Conservation (phyloP, 2,329 filamentous ascomycete species). For the Hymenoscyphus salicellus region DNA sequence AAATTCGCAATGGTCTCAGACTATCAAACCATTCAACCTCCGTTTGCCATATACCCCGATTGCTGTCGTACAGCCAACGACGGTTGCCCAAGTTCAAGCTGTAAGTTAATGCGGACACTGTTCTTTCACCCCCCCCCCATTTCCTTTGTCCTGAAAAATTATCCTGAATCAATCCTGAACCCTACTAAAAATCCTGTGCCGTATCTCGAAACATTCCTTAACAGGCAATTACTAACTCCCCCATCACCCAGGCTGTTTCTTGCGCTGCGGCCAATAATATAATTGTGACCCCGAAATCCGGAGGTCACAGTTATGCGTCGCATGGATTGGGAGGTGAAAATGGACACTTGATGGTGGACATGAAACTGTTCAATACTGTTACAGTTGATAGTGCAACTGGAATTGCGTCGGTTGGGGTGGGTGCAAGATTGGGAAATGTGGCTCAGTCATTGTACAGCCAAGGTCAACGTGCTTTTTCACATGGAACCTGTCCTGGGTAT, state of each 20-base stretch:
- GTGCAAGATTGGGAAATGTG: slow-evolving; percentile 44
- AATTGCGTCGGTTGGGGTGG: slow-evolving; percentile 39
- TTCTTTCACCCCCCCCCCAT: no score
- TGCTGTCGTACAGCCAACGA: slow-evolving; percentile 17
- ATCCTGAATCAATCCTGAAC: no score
- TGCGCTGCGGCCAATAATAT: slow-evolving; percentile 44
- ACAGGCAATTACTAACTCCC: no score
- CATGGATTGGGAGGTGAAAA: slow-evolving; percentile 46
- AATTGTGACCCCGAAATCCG: slow-evolving; percentile 49
- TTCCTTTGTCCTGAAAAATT: no score
- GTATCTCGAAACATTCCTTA: no score
- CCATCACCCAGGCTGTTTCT: no score
- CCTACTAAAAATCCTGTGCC: no score
- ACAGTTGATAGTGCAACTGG: slow-evolving; percentile 43
- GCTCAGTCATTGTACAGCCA: slow-evolving; percentile 38
- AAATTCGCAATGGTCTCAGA: slow-evolving; percentile 13
- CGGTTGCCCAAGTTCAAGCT: slow-evolving; percentile 37
- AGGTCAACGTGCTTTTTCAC: slow-evolving; percentile 39
- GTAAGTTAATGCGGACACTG: no score
- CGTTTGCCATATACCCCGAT: slow-evolving; percentile 21
- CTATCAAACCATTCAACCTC: slow-evolving; percentile 26
- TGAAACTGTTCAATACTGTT: slow-evolving; percentile 51
- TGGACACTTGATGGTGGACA: slow-evolving; percentile 53
- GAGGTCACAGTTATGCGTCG: slow-evolving; percentile 54
- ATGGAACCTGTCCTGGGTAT: slow-evolving; percentile 44